These are phyloP conservation scores for Naematelia aurantialba DNA, from an alignment of 768 basidiomycete genomes.

Conservation along the genomic window DNA sequence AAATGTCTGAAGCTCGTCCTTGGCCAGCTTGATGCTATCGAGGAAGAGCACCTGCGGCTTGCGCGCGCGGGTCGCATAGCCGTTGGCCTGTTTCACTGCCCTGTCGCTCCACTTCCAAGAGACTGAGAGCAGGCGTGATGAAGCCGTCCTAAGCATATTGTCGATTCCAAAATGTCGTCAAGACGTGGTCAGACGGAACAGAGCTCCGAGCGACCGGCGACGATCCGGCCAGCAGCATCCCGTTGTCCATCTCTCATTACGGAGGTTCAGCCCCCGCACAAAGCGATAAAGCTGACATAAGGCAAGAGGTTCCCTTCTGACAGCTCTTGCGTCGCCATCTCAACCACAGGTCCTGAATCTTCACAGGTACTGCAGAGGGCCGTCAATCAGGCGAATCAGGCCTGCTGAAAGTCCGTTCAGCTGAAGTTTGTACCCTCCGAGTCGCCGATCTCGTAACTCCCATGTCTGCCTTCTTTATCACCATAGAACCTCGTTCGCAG, in stretches of 20 bases:
- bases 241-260: background rate
- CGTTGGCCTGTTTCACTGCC: background rate
- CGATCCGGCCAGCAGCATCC: background rate
- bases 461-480: no score
- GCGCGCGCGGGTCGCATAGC: background rate
- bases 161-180: background rate
- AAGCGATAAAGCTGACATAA: no score
- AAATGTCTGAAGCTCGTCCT: background rate
- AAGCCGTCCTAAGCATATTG: background rate
- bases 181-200: background rate
- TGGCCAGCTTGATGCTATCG: slow-evolving; percentile 16
- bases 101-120: background rate
- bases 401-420: no score
- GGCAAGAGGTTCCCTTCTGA: no score
- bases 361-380: no score
- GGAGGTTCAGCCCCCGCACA: no score
- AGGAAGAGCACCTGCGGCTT: slow-evolving; percentile 10
- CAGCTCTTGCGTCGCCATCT: no score
- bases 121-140: background rate
- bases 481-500: no score
- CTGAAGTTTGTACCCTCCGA: no score
- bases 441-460: no score
- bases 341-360: no score
- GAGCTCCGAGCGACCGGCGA: background rate
- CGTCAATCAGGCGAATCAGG: no score